Evolutionary conservation across 257 asterid genomes (phyloP).

Genomic region (Fraxinus pennsylvanica): DNA sequence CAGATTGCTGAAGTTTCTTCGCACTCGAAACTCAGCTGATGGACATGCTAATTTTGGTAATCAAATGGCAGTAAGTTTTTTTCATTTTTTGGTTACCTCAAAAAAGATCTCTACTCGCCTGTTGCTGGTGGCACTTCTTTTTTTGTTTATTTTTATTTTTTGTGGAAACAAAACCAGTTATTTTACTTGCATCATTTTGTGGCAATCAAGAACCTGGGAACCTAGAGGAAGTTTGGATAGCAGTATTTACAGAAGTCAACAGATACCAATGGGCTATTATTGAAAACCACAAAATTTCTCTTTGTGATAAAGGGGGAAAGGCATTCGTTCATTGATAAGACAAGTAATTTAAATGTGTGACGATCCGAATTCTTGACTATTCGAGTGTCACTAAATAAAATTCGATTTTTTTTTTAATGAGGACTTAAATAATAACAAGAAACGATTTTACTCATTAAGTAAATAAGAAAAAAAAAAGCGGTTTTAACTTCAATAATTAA

Average conservation of each 20-base stretch:
- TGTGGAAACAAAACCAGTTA: neutral
- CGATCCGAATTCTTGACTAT: no score
- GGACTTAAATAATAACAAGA: no score
- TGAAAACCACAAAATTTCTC: neutral
- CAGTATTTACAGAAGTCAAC: neutral
- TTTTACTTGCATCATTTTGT: neutral
- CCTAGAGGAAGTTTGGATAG: neutral
- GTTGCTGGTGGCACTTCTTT: neutral
- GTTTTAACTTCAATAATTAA: no score
- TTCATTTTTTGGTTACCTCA: conserved; percentile 14
- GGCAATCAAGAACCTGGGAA: neutral
- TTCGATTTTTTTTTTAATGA: no score
- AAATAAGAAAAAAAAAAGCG: no score
- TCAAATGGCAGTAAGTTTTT: conserved; percentile 85
- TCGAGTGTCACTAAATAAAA: no score
- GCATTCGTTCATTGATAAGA: neutral
- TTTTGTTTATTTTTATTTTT: neutral
- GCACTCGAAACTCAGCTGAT: conserved; percentile 72
- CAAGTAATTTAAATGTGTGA: neutral
- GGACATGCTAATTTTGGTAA: conserved; percentile 73
- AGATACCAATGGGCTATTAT: neutral
- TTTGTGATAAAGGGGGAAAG: neutral
- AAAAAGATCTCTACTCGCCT: conserved; percentile 17
- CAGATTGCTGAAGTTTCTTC: conserved; percentile 82
- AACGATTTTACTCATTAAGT: no score